Evolutionary conservation across 208 protist genomes (phyloP).

Genomic region (Leishmania arabica): DNA sequence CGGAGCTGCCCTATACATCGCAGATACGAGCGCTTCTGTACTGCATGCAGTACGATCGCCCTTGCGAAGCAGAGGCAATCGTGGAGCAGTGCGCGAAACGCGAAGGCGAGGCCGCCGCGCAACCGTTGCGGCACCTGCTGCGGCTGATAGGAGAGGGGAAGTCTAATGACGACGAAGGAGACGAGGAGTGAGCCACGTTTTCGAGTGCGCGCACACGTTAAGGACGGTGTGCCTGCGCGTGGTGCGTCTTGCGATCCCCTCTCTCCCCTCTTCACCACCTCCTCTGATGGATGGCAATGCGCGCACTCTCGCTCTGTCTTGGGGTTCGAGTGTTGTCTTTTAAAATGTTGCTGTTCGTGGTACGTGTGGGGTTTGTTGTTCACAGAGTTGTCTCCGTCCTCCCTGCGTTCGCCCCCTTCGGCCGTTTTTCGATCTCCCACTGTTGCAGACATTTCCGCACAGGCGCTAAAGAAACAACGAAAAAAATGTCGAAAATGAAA

Average conservation of each 20-base stretch:
- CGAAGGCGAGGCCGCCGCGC: slow-evolving; percentile 37
- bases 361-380: not conserved
- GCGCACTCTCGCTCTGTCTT: not conserved
- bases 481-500: not conserved
- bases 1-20: slow-evolving; percentile 56
- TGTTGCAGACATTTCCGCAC: not conserved
- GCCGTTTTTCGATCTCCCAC: not conserved
- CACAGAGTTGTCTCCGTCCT: not conserved
- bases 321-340: not conserved
- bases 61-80: slow-evolving; percentile 72
- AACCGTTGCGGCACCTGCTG: slow-evolving; percentile 59
- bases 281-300: not conserved
- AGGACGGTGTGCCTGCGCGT: not conserved
- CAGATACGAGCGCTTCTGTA: slow-evolving; percentile 77
- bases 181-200: not conserved
- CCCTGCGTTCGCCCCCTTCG: not conserved
- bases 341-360: not conserved
- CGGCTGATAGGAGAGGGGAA: slow-evolving; percentile 28
- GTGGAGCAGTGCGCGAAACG: slow-evolving; percentile 47
- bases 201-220: not conserved
- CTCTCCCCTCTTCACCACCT: not conserved
- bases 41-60: slow-evolving; percentile 75
- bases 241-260: not conserved
- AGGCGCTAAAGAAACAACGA: not conserved
- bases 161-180: not conserved